Base-by-base conservation (phyloP, 1,284 basidiomycete species). In the Ceratobasidium sp. region DNA sequence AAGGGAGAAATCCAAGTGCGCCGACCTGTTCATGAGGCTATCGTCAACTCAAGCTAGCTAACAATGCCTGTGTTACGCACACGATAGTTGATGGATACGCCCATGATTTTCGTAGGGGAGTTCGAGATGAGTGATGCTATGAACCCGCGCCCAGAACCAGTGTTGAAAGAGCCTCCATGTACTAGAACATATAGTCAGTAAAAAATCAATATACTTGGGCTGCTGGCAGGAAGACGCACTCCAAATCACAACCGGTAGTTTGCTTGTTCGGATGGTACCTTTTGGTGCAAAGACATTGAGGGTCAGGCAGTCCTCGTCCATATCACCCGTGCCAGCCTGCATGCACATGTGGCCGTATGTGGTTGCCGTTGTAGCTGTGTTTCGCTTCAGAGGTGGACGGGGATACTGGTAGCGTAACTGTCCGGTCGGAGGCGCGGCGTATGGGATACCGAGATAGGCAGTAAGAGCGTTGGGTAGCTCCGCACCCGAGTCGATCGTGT, bases 351-450 rank as follows among this genome's bases (percentile, higher is more conserved):
- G 67, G 9, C 67, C 67, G 26, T 70, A 70, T 12, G 43, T 16
- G 10, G 67, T 70, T 14, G 55, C 55, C 0, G 39, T 36, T 10
- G 45, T 46, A 23, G 55, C 50, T 1, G 23, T 28, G 32, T 70
- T 70, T 30, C 39, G 36, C 32, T 70, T 55, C 6, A 59, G 41
- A 23, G 57, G 53, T 16, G 71, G 41, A 21, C 53, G 41, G 14
- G 72, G 72, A 30, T 18, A 39, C 12, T 34, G 21, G 32, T 58
- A 73, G 8, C 72, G 53, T 3, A 71, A 57, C 26, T 50, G 2
- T 21, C 72, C 72, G 34, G 65, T 61, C 4, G 72, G 72, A 30
- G 72, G 72, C 9, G 64, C 64, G n/a, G 72, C 72, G 36, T 73
- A 73, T 2, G 72, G 72, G 26, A 73, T 61, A n/a, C 64, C 52